These are phyloP conservation scores for Penicillium sclerotiorum DNA, from an alignment of 2,329 filamentous ascomycete genomes.

Conservation along the genomic window DNA sequence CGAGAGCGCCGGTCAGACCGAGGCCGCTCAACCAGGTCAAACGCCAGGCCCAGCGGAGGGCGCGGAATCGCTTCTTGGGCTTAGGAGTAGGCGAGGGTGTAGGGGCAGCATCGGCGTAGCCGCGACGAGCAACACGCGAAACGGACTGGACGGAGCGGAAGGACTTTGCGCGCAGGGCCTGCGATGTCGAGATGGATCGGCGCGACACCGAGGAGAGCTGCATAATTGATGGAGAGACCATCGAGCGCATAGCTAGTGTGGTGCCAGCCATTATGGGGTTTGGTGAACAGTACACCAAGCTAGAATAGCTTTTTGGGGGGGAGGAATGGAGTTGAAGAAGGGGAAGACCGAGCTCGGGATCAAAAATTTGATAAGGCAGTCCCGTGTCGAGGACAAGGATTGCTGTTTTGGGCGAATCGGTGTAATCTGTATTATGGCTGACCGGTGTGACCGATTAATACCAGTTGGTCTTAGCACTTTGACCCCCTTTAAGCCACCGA, in stretches of 20 bases:
- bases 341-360: conserved; percentile 12
- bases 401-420: conserved; percentile 43
- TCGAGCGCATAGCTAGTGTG: conserved; percentile 37
- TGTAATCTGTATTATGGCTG: conserved; percentile 31
- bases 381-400: conserved; percentile 3
- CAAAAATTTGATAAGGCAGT: conserved; percentile 25
- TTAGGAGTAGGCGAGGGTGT: conserved; percentile 38
- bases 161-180: conserved; percentile 30
- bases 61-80: conserved; percentile 64
- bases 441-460: too few species aligned
- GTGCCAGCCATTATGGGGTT: conserved; percentile 37
- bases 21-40: conserved; percentile 75
- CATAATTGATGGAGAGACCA: conserved; percentile 35
- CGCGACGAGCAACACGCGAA: conserved; percentile 47
- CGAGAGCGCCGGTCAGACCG: conserved; percentile 69
- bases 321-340: conserved; percentile 11
- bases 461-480: too few species aligned
- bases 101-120: conserved; percentile 54
- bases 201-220: conserved; percentile 41
- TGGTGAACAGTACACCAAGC: conserved; percentile 23
- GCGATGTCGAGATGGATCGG: conserved; percentile 37
- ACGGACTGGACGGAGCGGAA: conserved; percentile 28
- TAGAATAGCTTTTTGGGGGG: conserved; percentile 1
- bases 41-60: conserved; percentile 81
- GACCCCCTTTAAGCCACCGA: too few species aligned